Conservation (phyloP, 208 protist genomes). For the Wallacemonas sp. region DNA sequence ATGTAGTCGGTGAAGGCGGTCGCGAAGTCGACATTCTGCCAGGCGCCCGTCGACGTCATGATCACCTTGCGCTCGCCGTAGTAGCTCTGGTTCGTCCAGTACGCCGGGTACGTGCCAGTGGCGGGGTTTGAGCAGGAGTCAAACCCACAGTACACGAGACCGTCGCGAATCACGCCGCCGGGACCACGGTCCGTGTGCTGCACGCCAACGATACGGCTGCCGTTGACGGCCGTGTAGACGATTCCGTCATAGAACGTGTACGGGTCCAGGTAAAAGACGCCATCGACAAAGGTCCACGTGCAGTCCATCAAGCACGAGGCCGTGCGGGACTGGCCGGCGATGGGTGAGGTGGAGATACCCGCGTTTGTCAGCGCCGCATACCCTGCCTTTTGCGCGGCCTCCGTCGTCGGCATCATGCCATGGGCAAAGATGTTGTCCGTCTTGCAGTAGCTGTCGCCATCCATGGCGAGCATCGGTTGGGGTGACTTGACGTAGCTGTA, state of each 20-base stretch:
- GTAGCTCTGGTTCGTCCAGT: constrained; percentile 52
- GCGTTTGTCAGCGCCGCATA: constrained; percentile 18
- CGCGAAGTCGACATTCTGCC: constrained; percentile 48
- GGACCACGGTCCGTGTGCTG: constrained; percentile 17
- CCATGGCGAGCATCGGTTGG: not conserved
- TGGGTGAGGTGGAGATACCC: constrained; percentile 33
- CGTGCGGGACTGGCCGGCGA: constrained; percentile 47
- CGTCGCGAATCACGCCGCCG: constrained; percentile 2
- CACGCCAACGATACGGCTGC: constrained; percentile 17
- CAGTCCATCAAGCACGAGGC: constrained; percentile 46
- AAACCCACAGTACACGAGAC: constrained; percentile 21
- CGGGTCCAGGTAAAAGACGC: constrained; percentile 47
- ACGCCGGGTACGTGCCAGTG: constrained; percentile 19
- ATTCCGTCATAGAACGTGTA: constrained; percentile 59
- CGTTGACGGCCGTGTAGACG: constrained; percentile 26
- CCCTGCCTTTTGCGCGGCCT: constrained; percentile 31
- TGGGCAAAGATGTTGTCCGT: constrained; percentile 29
- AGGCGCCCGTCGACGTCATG: constrained; percentile 38
- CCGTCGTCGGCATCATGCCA: constrained; percentile 66
- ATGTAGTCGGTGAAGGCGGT: constrained; percentile 54
- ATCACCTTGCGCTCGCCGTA: constrained; percentile 42
- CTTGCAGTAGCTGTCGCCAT: constrained; percentile 38
- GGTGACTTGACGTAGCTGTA: constrained; percentile 33
- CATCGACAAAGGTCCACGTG: constrained; percentile 58
- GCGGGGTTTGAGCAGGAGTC: constrained; percentile 37